phyloP scores from a whole-genome alignment of 345 rosid genomes.

The Boechera stricta region DNA sequence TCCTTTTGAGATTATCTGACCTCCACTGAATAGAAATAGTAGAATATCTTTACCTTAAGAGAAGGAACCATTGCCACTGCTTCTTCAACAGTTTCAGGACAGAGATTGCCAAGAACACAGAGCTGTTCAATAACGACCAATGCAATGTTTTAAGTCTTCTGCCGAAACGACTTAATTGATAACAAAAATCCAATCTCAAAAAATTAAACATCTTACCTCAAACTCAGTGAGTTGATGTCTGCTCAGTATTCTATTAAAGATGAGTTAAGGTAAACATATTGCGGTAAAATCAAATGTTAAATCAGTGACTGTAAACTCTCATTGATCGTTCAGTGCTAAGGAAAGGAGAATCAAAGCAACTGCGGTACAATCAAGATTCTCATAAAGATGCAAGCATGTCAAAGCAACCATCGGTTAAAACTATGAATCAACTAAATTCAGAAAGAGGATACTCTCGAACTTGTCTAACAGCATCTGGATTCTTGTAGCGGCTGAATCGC shows the following conservation, averaged over 20 bases:
- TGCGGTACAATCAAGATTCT: neutral
- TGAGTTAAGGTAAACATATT: conserved; percentile 57
- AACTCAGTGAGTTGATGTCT: conserved; percentile 89
- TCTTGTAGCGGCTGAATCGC: conserved; percentile 96
- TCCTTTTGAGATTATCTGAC: neutral
- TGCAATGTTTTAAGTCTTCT: conserved; percentile 9
- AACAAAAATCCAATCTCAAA: conserved; percentile 17
- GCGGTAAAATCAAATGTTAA: neutral
- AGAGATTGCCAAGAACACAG: conserved; percentile 96
- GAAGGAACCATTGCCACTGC: conserved; percentile 99
- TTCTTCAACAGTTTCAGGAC: conserved; percentile 98
- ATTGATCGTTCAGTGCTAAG: neutral
- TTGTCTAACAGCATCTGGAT: conserved; percentile 99
- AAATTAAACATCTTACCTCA: conserved; percentile 60
- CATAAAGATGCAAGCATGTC: conserved; percentile 24
- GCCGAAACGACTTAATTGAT: neutral
- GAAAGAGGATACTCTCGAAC: conserved; percentile 92
- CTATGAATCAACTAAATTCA: neutral
- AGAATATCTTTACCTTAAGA: conserved; percentile 61
- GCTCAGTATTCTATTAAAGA: conserved; percentile 70
- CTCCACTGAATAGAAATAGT: neutral
- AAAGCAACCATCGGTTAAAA: neutral
- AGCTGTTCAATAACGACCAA: conserved; percentile 60
- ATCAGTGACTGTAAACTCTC: conserved; percentile 5
- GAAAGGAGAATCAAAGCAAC: neutral